phyloP scores from a whole-genome alignment of 106 monocot species.

The Dendrobium chrysotoxum region DNA sequence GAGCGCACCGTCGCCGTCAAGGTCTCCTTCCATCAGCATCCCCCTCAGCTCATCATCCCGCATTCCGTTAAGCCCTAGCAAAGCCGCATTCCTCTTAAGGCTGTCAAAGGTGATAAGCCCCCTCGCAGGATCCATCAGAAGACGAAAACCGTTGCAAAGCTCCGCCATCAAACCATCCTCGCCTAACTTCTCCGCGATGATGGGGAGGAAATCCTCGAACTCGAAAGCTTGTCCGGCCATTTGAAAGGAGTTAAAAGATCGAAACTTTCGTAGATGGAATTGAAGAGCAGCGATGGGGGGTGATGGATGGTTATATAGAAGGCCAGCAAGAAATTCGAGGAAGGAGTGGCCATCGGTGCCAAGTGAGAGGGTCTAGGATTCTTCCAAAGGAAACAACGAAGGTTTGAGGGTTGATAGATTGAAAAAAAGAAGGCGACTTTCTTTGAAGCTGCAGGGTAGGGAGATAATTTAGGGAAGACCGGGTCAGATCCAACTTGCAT shows the following conservation, averaged over 20 bases:
- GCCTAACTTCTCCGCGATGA: constrained; percentile 10
- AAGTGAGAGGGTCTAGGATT: constrained; percentile 5
- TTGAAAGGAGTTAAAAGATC: not conserved
- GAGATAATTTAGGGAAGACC: constrained; percentile 1
- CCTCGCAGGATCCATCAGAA: constrained; percentile 20
- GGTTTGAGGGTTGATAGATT: not conserved
- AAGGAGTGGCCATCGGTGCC: constrained; percentile 2
- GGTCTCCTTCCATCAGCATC: constrained; percentile 22
- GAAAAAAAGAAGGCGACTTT: not conserved
- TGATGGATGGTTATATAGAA: constrained; percentile 6
- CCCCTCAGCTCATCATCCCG: constrained; percentile 16
- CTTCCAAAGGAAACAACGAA: constrained; percentile 1
- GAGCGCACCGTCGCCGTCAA: constrained; percentile 19
- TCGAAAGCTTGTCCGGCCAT: constrained; percentile 5
- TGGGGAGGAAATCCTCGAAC: constrained; percentile 16
- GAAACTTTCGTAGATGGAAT: not conserved
- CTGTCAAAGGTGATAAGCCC: constrained; percentile 25
- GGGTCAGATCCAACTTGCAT: not conserved
- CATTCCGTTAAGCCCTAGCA: constrained; percentile 16
- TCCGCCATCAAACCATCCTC: constrained; percentile 20
- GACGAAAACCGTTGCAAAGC: constrained; percentile 22
- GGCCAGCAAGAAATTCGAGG: not conserved
- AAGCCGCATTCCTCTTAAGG: constrained; percentile 10
- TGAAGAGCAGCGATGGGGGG: not conserved
- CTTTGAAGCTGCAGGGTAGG: not conserved